These are phyloP conservation scores for Penicillium chermesinum DNA, from an alignment of 495 filamentous ascomycete species.

Conservation along the genomic window DNA sequence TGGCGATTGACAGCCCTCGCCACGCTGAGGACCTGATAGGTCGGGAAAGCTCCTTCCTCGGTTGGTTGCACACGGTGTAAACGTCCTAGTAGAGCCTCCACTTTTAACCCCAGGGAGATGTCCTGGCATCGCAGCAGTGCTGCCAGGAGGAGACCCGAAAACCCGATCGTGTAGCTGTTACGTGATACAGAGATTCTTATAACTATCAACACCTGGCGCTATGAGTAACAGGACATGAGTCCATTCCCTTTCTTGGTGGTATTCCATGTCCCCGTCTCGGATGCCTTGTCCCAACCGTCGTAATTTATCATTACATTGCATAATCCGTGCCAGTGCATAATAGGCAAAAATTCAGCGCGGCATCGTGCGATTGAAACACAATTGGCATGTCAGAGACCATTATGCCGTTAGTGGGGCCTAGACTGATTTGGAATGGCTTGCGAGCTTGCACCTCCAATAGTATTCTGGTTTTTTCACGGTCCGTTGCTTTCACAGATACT, in stretches of 20 bases:
- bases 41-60: slow-evolving; percentile 26
- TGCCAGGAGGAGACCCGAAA: slow-evolving; percentile 25
- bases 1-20: slow-evolving; percentile 19
- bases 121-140: slow-evolving; percentile 21
- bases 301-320: slow-evolving; percentile 20
- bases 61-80: slow-evolving; percentile 15
- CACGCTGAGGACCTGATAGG: slow-evolving; percentile 24
- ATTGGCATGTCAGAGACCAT: slow-evolving; percentile 3
- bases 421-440: no score
- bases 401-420: no score
- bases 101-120: slow-evolving; percentile 11
- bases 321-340: slow-evolving; percentile 21
- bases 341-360: slow-evolving; percentile 29
- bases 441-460: no score
- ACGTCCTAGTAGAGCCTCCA: slow-evolving; percentile 20
- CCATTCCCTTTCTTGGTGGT: slow-evolving; percentile 16
- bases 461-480: no score
- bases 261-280: neutral
- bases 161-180: slow-evolving; percentile 31
- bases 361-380: slow-evolving; percentile 22
- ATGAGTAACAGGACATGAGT: slow-evolving; percentile 17
- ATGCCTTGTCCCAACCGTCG: neutral
- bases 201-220: slow-evolving; percentile 15
- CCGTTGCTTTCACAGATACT: no score
- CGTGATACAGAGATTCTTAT: slow-evolving; percentile 10